Base-by-base conservation (phyloP, 2,329 filamentous ascomycete genomes). In the Ophiocordyceps polyrhachis-furcata region DNA sequence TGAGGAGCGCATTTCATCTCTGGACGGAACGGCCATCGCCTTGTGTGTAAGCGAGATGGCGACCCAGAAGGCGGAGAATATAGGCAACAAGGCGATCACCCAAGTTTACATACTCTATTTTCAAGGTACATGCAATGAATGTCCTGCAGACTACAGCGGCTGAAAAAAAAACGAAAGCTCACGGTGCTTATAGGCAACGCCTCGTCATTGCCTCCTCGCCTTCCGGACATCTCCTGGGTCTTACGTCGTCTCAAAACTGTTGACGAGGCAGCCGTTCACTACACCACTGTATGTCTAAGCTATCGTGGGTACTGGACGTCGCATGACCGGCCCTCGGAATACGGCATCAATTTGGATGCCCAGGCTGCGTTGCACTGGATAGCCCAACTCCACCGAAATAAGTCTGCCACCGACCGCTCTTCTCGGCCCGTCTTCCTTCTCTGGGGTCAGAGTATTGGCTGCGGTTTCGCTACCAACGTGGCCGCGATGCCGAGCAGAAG, bases 241-340 rank as follows among this genome's bases (percentile, higher is more conserved):
- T 57, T 78, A 4, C 64, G 62, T 12, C 62, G 63, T 46, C 56
- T 74, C 41, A 61, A 60, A 53, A 61, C 66, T 40, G 53, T 55
- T 28, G 51, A 58, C n/a, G 48, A 56, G n/a, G 52, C 59, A n/a
- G 52, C 59, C 35, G 50, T 56, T 25, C 51, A 55, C 48, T 69
- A 69, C 50, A 73, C 65, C 0, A 65, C 74, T 51, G 62, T 74
- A 9, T 73, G 72, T 47, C 57, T 77, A 29, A 76, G 72, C 50
- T 78, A 85, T 56, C 74, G 82, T 40, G 81, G 83, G 12, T 89
- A 81, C 57, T 89, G 83, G 84, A 85, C 70, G 12, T 88, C 82
- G 2, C 69, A 73, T 29, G 83, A 85, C 17, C 69, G 77, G 4
- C 74, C 83, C 8, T 80, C 76, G 3, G 81, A 88, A 55, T 62